These are phyloP conservation scores for Saccharomyces hybrid DNA, from an alignment of 1,139 yeast species.

Conservation along the genomic window DNA sequence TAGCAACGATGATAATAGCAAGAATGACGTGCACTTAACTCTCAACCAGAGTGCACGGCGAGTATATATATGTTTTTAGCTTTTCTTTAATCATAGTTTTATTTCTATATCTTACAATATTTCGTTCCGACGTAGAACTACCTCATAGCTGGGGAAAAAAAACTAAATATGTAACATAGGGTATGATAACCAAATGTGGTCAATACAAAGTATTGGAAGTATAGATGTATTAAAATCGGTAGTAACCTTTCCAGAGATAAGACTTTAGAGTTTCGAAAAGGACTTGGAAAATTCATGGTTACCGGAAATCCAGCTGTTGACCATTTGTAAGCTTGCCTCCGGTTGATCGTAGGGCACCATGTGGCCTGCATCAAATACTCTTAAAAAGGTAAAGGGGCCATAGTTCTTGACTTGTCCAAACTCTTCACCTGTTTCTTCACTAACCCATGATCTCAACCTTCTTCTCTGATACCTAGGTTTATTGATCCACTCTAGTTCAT, in stretches of 20 bases:
- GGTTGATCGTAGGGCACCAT: conserved; percentile 85
- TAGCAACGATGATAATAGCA: conserved; percentile 21
- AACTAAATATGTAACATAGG: too few relatives aligned
- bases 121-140: too few relatives aligned
- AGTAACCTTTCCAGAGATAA: not conserved
- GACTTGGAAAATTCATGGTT: not conserved
- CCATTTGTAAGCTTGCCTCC: conserved; percentile 61
- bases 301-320: conserved; percentile 59
- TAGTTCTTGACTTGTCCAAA: conserved; percentile 55
- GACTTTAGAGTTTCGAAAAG: not conserved
- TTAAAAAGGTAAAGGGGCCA: conserved; percentile 50
- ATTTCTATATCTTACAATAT: not conserved
- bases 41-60: not conserved
- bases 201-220: too few relatives aligned
- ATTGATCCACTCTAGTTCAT: conserved; percentile 60
- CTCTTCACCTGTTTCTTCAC: conserved; percentile 35
- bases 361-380: conserved; percentile 63
- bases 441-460: conserved; percentile 34
- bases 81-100: not conserved
- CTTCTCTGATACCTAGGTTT: conserved; percentile 44
- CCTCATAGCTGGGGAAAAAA: too few relatives aligned
- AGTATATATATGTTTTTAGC: not conserved
- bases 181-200: too few relatives aligned
- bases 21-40: conserved; percentile 10
- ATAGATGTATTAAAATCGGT: not conserved